Base-by-base conservation (phyloP, 2,329 filamentous ascomycete species). In the Thelonectria rubi region DNA sequence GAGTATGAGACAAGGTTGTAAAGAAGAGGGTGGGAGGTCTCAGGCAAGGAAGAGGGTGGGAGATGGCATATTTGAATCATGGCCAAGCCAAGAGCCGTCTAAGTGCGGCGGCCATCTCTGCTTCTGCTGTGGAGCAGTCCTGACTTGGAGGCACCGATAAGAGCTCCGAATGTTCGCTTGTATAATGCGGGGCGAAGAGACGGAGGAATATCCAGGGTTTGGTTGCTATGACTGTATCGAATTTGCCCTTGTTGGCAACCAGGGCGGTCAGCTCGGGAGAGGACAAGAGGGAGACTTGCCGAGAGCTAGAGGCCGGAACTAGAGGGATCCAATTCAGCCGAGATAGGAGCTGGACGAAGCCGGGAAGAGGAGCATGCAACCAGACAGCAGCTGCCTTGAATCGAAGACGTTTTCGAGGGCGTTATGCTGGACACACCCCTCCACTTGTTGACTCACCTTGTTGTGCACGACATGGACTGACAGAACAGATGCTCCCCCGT, bases 61-160 rank as follows among this genome's bases (percentile, higher is more conserved):
- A 70, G 69, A 72, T 47, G 52, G 47, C 62, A 64, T 72, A 72
- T 72, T 71, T 72, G 69, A 71, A 69, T 40, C 37, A 46, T 53
- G 54, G 47, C 47, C 20, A 20, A n/a, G 47, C 26, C 34, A 40
- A 21, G 59, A 26, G 42, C 49, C 50, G 57, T 70, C 62, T 72
- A 70, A 71, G 68, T 69, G 68, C 66, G 49, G 58, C 43, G 54
- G 30, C 6, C 17, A 12, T 21, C 14, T 37, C 30, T 50, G 48
- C 47, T 40, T 64, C 51, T 64, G 6, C 57, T 48, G 62, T 68
- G 68, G 65, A 64, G 63, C 53, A 37, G 9, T 39, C 18, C 20
- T 43, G 50, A 47, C 57, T 56, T 56, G 61, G 58, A 59, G 52
- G 56, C 62, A 60, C 60, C 49, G 69, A 70, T 71, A 71, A 71